Conservation (phyloP, 352 stramenopile species). For the Phytophthora quininea region DNA sequence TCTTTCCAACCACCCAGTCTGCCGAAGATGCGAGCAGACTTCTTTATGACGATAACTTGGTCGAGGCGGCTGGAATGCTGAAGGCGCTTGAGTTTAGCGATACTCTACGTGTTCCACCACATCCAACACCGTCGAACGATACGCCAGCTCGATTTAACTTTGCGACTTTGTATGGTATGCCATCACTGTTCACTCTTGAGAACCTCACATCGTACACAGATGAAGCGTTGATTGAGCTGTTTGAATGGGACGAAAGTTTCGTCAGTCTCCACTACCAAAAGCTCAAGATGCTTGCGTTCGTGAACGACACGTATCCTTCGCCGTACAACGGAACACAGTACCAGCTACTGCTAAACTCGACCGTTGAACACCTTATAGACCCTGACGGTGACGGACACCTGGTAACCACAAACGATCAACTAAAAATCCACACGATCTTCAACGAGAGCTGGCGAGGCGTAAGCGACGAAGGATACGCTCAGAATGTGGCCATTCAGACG, state of each 20-base stretch:
- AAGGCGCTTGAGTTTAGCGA: conserved; percentile 62
- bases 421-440: conserved; percentile 51
- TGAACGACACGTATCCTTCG: conserved; percentile 44
- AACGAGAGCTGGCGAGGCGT: conserved; percentile 61
- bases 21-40: conserved; percentile 35
- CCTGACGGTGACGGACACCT: conserved; percentile 44
- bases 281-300: conserved; percentile 43
- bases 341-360: conserved; percentile 58
- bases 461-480: conserved; percentile 36
- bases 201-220: conserved; percentile 13
- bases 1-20: conserved; percentile 27
- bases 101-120: conserved; percentile 61
- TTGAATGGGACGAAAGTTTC: conserved; percentile 63
- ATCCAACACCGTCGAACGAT: conserved; percentile 55
- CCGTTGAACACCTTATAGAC: conserved; percentile 43
- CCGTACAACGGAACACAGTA: conserved; percentile 58
- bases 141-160: conserved; percentile 49
- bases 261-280: conserved; percentile 25
- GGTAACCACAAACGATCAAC: conserved; percentile 40
- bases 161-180: conserved; percentile 51
- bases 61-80: conserved; percentile 36
- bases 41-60: conserved; percentile 57
- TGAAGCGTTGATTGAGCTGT: conserved; percentile 44
- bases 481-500: conserved; percentile 52
- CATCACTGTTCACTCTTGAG: conserved; percentile 50